A percentile compares a stretch with the other conserved stretches of the same genome.
phyloP scores from a whole-genome alignment of 495 filamentous ascomycete species.

The Jackrogersella minutella region DNA sequence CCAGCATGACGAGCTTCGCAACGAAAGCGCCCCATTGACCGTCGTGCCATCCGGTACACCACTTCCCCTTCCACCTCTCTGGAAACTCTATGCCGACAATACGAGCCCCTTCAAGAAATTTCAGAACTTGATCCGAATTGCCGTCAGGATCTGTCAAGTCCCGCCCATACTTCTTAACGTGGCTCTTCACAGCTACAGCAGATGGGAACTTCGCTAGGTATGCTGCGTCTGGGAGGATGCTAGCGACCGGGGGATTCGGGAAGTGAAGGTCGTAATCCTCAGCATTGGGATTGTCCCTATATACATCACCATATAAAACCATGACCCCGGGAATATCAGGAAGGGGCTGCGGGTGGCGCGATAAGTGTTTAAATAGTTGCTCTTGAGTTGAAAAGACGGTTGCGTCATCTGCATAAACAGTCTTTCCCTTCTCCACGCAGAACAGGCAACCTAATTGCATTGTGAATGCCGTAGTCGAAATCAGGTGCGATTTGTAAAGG shows the following conservation, averaged over 20 bases:
- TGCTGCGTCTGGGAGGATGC: slow-evolving; percentile 44
- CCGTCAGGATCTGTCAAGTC: slow-evolving; percentile 48
- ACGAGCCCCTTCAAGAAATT: slow-evolving; percentile 54
- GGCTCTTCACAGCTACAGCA: slow-evolving; percentile 45
- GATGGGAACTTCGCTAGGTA: slow-evolving; percentile 43
- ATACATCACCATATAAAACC: slow-evolving; percentile 47
- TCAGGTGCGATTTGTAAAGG: slow-evolving; percentile 52
- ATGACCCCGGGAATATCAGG: slow-evolving; percentile 48
- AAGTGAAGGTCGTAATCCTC: slow-evolving; percentile 56
- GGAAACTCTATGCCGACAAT: slow-evolving; percentile 57
- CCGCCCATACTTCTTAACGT: slow-evolving; percentile 43
- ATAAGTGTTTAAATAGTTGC: slow-evolving; percentile 46
- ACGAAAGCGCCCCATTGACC: slow-evolving; percentile 54
- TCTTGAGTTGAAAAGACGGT: slow-evolving; percentile 49
- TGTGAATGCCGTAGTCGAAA: slow-evolving; percentile 23
- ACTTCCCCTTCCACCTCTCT: slow-evolving; percentile 54
- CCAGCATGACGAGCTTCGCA: slow-evolving; percentile 47
- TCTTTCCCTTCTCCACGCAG: slow-evolving; percentile 43
- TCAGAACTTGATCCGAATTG: slow-evolving; percentile 47
- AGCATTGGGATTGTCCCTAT: slow-evolving; percentile 24
- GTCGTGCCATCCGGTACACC: slow-evolving; percentile 57
- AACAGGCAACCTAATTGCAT: slow-evolving; percentile 50
- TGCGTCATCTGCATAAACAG: slow-evolving; percentile 46
- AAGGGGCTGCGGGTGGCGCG: slow-evolving; percentile 51
- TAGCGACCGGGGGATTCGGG: slow-evolving; percentile 42